Conservation (phyloP, 768 basidiomycete genomes). For the Kwoniella mangroviensis region DNA sequence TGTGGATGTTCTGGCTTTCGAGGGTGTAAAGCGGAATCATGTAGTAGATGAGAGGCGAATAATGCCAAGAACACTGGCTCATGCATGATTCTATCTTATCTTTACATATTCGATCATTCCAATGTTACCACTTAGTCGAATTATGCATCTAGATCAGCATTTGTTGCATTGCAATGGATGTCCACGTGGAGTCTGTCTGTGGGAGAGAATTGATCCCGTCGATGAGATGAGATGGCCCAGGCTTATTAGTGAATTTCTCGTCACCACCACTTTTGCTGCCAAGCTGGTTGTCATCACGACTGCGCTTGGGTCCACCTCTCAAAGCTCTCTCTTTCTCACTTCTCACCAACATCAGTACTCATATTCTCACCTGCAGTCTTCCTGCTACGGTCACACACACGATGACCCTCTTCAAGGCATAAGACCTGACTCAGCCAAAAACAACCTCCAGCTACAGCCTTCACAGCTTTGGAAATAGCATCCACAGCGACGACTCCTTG, state of each 20-base stretch:
- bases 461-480: neutral
- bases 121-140: too few species aligned
- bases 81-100: neutral
- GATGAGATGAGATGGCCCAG: neutral
- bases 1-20: conserved; percentile 85
- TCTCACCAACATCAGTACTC: neutral
- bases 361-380: too few species aligned
- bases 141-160: too few species aligned
- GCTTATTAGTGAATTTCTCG: conserved; percentile 1
- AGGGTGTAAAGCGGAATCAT: conserved; percentile 61
- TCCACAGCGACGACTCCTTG: neutral
- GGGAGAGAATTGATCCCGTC: neutral
- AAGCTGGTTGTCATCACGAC: neutral
- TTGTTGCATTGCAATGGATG: neutral
- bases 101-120: neutral
- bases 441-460: too few species aligned
- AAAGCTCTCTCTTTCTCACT: neutral
- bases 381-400: neutral
- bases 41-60: neutral
- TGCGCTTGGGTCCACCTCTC: neutral
- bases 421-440: too few species aligned
- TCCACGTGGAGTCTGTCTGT: neutral
- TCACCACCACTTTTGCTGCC: neutral
- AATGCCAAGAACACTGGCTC: neutral
- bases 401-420: neutral